Base-by-base conservation (phyloP, 495 filamentous ascomycete species). In the Penicillium cinerascens region DNA sequence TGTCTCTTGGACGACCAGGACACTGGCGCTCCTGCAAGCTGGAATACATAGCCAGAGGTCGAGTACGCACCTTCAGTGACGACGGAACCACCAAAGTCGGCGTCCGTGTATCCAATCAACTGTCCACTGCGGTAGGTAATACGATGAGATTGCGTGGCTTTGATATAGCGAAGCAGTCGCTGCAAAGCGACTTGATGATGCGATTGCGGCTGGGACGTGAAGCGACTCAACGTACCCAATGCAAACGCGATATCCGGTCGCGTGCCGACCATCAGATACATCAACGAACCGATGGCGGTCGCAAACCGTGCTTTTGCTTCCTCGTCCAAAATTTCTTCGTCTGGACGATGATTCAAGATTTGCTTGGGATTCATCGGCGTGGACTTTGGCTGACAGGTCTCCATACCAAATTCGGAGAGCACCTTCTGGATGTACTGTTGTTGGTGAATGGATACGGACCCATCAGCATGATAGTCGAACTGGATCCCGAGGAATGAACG, bases 1-100 rank as follows among this genome's bases (percentile, higher is more conserved):
- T 60, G 37, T 47, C 48, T 58, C 16, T 58, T 53, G 37, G 51
- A 53, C 18, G 44, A 46, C 51, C 43, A 53, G 51, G 51, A 53
- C 35, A 53, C 43, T 36, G 43, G 51, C 7, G 43, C 51, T n/a
- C 51, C 51, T 23, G 51, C 51, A 36, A 53, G 51, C 22, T 53
- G 23, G 43, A 53, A 53, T 16, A 53, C 36, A 53, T 53, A 53
- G 43, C 51, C 36, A 16, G 43, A 53, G 10, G 43, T 53, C 8
- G 50, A 52, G 37, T 47, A 53, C 39, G 44, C 43, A 42, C 51
- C 36, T 16, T 53, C 51, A 47, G 43, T 47, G 18, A 47, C 43
- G 36, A 53, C 51, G 21, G 51, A 53, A 36, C 51, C 51, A 13
- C 51, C 51, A 25, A 50, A 50, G 39, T 43, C 47, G 20, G 47